Evolutionary conservation across 495 filamentous ascomycete species (phyloP).

Genomic region (Aspergillus diversus): DNA sequence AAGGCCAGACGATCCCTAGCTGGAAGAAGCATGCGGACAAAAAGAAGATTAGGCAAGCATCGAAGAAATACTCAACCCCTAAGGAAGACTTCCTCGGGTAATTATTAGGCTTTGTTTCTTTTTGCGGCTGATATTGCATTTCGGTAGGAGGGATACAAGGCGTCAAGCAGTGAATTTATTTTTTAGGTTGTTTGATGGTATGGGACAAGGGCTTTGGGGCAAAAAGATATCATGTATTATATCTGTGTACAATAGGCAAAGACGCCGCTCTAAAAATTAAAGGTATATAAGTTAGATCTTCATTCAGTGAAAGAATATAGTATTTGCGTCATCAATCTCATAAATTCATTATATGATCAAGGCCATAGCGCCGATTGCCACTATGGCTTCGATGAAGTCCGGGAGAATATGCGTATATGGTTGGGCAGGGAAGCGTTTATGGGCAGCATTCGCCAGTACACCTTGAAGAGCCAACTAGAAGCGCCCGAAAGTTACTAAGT

Average conservation of each 20-base stretch:
- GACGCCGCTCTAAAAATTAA: constrained; percentile 18
- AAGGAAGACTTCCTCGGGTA: constrained; percentile 25
- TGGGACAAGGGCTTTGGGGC: not conserved
- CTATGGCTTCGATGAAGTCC: not conserved
- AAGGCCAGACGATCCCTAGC: constrained; percentile 46
- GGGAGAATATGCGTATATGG: too few species aligned
- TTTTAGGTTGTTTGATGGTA: not conserved
- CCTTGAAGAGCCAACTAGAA: too few species aligned
- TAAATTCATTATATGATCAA: constrained; percentile 5
- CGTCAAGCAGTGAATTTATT: not conserved
- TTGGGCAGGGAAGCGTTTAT: too few species aligned
- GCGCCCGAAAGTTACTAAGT: too few species aligned
- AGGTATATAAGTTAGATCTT: constrained; percentile 23
- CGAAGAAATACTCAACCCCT: constrained; percentile 38
- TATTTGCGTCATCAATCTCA: constrained; percentile 6
- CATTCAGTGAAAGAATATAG: constrained; percentile 20
- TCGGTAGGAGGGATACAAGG: not conserved
- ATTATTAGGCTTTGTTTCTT: constrained; percentile 12
- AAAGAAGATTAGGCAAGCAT: constrained; percentile 45
- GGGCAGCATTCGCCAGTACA: too few species aligned
- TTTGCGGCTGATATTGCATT: constrained; percentile 4
- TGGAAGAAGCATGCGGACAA: constrained; percentile 52
- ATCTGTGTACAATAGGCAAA: constrained; percentile 24
- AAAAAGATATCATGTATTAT: constrained; percentile 22
- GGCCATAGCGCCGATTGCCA: not conserved